Evolutionary conservation across 208 protist genomes (phyloP).

Genomic region (Trichomonas tenax): DNA sequence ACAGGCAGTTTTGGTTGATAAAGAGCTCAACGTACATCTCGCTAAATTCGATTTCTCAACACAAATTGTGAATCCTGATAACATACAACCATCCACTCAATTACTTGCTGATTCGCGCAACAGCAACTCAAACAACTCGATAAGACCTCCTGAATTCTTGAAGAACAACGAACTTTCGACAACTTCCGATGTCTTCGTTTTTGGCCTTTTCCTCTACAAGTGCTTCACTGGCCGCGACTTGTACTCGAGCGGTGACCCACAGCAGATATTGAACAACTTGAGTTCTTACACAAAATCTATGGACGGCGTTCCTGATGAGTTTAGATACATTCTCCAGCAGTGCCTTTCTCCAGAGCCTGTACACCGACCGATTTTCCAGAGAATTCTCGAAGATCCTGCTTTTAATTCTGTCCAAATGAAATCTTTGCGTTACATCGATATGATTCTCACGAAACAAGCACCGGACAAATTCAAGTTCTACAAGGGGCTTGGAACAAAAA

Average conservation of each 20-base stretch:
- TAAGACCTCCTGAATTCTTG: not conserved
- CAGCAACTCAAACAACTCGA: not conserved
- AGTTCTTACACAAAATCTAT: not conserved
- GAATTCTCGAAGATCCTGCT: not conserved
- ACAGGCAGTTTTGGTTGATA: not conserved
- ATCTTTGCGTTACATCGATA: not conserved
- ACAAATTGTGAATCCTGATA: not conserved
- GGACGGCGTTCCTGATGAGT: not conserved
- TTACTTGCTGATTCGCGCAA: not conserved
- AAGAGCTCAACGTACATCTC: not conserved
- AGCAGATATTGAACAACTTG: not conserved
- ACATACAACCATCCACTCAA: not conserved
- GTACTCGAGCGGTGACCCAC: not conserved
- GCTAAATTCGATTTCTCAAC: not conserved
- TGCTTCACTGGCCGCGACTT: not conserved
- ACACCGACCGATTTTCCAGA: not conserved
- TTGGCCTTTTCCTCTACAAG: not conserved
- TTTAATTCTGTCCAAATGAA: not conserved
- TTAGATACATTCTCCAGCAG: not conserved
- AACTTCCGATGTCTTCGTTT: not conserved
- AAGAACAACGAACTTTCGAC: not conserved
- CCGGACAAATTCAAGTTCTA: constrained; percentile 13
- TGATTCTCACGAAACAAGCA: not conserved
- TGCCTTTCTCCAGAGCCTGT: not conserved
- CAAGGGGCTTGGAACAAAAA: not conserved